Conservation (phyloP, 2,329 filamentous ascomycete species). For the Rhexocercosporidium sp. region DNA sequence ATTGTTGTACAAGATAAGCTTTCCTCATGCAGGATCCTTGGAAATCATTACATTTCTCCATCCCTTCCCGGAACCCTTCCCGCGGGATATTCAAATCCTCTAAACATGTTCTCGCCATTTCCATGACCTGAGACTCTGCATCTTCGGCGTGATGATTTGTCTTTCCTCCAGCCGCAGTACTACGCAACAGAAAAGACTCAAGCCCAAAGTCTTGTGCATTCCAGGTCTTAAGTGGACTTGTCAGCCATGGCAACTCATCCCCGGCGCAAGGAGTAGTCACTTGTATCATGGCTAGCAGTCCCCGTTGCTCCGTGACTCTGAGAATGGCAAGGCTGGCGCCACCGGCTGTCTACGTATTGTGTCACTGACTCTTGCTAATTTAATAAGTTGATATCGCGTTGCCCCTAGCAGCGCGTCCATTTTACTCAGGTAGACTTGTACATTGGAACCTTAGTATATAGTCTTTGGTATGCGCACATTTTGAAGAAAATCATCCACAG, state of each 20-base stretch:
- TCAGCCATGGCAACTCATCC: slow-evolving; percentile 26
- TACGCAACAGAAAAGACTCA: slow-evolving; percentile 5
- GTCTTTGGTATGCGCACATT: not conserved
- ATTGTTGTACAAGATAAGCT: slow-evolving; percentile 26
- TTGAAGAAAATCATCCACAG: not conserved
- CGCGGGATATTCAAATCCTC: not conserved
- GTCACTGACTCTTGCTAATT: slow-evolving; percentile 39
- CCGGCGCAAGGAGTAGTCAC: slow-evolving; percentile 30
- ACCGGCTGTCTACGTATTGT: slow-evolving; percentile 31
- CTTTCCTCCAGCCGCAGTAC: slow-evolving; percentile 10
- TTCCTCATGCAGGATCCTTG: not conserved
- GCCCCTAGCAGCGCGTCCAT: slow-evolving; percentile 36
- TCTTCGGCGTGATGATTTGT: slow-evolving; percentile 1
- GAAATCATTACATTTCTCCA: slow-evolving; percentile 14
- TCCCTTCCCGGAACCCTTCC: slow-evolving; percentile 7
- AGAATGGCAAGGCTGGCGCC: slow-evolving; percentile 34
- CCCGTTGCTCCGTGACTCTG: slow-evolving; percentile 33
- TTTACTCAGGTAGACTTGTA: slow-evolving; percentile 15
- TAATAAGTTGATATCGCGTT: slow-evolving; percentile 32
- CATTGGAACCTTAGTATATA: slow-evolving; percentile 10
- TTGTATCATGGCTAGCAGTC: slow-evolving; percentile 29
- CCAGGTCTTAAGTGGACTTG: slow-evolving; percentile 18
- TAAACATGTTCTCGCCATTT: not conserved
- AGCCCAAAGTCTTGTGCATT: slow-evolving; percentile 27
- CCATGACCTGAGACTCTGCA: not conserved